Percentiles rank a stretch among this genome's conserved stretches.
Evolutionary conservation across 2,329 filamentous ascomycete genomes (phyloP).

Genomic region (Lasiodiplodia sp.): DNA sequence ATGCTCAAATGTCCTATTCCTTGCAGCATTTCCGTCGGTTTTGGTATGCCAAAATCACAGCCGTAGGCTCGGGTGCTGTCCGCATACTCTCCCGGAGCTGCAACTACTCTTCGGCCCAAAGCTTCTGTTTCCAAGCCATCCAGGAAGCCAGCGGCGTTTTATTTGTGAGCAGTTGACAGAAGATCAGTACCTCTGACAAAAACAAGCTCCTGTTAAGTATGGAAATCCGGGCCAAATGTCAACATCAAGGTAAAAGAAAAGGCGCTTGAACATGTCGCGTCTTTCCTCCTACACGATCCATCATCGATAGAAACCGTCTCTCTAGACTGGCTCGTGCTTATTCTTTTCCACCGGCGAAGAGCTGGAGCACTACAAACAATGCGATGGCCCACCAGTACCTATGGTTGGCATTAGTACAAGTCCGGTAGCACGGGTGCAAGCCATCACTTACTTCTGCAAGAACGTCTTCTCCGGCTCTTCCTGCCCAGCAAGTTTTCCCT

Average conservation of each 20-base stretch:
- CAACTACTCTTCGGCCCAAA: neutral
- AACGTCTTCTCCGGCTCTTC: constrained; percentile 58
- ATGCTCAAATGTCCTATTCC: neutral
- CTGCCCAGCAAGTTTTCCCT: constrained; percentile 57
- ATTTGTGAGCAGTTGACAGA: neutral
- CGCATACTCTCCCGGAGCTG: neutral
- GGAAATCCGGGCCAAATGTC: no score
- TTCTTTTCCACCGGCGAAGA: constrained; percentile 50
- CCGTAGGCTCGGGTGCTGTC: neutral
- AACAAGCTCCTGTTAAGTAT: no score
- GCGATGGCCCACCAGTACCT: constrained; percentile 61
- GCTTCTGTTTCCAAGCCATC: neutral
- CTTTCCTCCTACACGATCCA: neutral
- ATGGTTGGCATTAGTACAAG: constrained; percentile 33
- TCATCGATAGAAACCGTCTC: neutral
- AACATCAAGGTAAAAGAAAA: neutral
- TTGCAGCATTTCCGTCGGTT: neutral
- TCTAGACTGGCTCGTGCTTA: neutral
- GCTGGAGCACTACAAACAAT: constrained; percentile 55
- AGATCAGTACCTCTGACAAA: neutral
- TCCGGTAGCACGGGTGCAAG: no score
- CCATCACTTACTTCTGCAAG: constrained; percentile 56
- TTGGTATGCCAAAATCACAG: neutral
- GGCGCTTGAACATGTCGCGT: neutral
- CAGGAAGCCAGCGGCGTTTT: neutral